Evolutionary conservation across 257 asterid species (phyloP), one percentile per base, ranked within the genome.

Genomic region (Vinca minor): DNA sequence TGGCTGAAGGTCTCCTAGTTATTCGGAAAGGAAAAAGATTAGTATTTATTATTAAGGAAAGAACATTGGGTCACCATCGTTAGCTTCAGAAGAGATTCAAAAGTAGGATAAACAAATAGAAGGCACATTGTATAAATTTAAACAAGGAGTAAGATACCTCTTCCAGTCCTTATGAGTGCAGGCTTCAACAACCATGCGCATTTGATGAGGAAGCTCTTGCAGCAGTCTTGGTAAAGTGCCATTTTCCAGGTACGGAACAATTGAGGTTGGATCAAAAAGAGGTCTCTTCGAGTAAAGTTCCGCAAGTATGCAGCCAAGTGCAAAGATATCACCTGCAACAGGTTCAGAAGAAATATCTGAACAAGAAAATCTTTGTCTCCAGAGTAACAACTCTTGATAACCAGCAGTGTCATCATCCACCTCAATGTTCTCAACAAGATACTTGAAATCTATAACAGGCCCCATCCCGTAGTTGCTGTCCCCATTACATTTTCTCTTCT

Each of bases 1-100:
- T 84, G 71, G 90, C 91, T 68, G 98, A 77, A 77, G 96, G 96
- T 78, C 97, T 89, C 96, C 98, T 92, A 71, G 76, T 67, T 67
- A 55, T 62, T 62, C 61, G 34, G 63, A 65, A 68, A 71, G 47
- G 39, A 63, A 71, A 60, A 80, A 50, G 66, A 50, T 47, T 38
- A 67, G 29, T 21, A 8, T 42, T 73, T 52, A 75, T 62, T 25
- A 2, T 20, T 57, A 17, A 47, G 59, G 31, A 38, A 46, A 25
- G 41, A 15, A 36, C 0, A 26, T 46, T 11, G 11, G 29, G 32
- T 17, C 32, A 54, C 29, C 4, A 39, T 52, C 13, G 5, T 10
- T 15, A 15, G 2, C 6, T 15, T 31, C 38, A 15, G 1, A 17
- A 17, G 17, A 31, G 4, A 12, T 7, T 29, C 8, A 29, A 55